A percentile compares a stretch with the other conserved stretches of the same genome.
These are phyloP conservation scores for Waltergamsia citrina DNA, from an alignment of 2,329 filamentous ascomycete species.

Conservation along the genomic window DNA sequence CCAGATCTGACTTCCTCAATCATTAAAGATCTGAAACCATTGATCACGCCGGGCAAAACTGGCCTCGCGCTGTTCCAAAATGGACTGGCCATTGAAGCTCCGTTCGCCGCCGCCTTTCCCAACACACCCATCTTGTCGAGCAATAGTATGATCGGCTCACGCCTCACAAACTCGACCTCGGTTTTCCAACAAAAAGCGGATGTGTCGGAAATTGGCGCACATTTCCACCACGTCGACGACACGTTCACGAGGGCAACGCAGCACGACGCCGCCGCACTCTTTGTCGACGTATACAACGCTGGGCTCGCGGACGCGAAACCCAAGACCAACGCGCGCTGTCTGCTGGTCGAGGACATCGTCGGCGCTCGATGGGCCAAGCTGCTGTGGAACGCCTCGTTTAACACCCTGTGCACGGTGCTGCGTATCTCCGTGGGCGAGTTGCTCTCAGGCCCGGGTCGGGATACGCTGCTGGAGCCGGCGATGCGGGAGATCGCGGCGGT, in stretches of 20 bases:
- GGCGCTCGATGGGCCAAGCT: constrained; percentile 36
- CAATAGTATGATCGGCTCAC: constrained; percentile 1
- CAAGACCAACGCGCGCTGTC: constrained; percentile 6
- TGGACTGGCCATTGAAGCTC: neutral
- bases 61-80: constrained; percentile 1
- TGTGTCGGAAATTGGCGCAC: constrained; percentile 5
- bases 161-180: constrained; percentile 1
- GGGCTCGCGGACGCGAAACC: constrained; percentile 5
- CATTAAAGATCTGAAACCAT: constrained; percentile 1
- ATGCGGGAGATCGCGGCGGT: constrained; percentile 5
- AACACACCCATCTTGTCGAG: constrained; percentile 1
- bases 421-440: constrained; percentile 18
- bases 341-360: constrained; percentile 6
- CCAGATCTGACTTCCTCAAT: constrained; percentile 1
- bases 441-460: no score
- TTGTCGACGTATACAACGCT: constrained; percentile 6
- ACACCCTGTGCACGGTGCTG: constrained; percentile 41
- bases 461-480: constrained; percentile 5
- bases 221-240: constrained; percentile 5
- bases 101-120: neutral
- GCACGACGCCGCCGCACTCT: constrained; percentile 5
- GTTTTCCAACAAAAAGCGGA: neutral
- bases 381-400: constrained; percentile 39
- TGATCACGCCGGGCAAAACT: constrained; percentile 1
- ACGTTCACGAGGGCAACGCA: constrained; percentile 4